Conservation (phyloP, 257 asterid species). For the Galeopsis tetrahit region DNA sequence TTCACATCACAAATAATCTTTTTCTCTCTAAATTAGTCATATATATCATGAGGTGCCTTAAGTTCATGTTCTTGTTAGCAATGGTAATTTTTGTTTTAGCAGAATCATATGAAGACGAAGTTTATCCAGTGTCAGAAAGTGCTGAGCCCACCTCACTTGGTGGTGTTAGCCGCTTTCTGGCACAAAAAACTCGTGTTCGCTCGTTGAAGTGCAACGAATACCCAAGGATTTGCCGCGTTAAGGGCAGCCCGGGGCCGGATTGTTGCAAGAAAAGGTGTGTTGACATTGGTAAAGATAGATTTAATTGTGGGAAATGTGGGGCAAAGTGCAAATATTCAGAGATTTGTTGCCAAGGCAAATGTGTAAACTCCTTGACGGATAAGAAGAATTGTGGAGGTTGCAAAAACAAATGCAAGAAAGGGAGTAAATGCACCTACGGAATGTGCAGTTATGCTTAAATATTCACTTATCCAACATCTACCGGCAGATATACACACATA, state of each 20-base stretch:
- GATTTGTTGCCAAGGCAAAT: constrained; percentile 71
- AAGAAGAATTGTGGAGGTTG: constrained; percentile 73
- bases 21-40: neutral
- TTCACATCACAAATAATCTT: neutral
- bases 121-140: neutral
- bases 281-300: constrained; percentile 41
- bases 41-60: constrained; percentile 40
- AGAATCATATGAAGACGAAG: constrained; percentile 27
- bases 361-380: constrained; percentile 49
- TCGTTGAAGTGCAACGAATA: constrained; percentile 50
- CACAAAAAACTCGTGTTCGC: constrained; percentile 21
- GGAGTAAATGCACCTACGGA: constrained; percentile 54
- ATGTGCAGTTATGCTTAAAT: constrained; percentile 71
- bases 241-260: constrained; percentile 65
- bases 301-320: constrained; percentile 74
- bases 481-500: neutral
- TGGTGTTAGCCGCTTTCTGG: constrained; percentile 48
- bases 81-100: constrained; percentile 29
- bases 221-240: constrained; percentile 51
- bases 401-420: constrained; percentile 50
- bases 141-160: constrained; percentile 35
- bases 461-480: neutral
- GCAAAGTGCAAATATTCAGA: constrained; percentile 53
- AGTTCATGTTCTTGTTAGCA: constrained; percentile 39
- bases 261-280: constrained; percentile 75